Conservation (phyloP, 768 basidiomycete genomes). For the Zangia roseola region DNA sequence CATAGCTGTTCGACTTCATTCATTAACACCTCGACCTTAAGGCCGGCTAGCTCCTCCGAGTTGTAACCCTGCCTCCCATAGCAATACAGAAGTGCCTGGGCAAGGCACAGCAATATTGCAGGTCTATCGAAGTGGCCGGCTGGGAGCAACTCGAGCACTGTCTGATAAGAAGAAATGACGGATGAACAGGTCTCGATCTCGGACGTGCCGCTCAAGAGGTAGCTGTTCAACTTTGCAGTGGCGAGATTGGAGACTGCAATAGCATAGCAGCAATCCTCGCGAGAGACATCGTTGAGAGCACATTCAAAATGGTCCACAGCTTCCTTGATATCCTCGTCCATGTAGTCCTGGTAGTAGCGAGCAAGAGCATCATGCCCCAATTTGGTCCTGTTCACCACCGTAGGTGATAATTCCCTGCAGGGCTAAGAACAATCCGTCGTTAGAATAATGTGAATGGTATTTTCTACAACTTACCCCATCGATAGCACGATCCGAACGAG, state of each 20-base stretch:
- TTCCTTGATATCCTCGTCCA: not conserved
- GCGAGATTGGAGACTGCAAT: slow-evolving; percentile 14
- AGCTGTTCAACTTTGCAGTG: slow-evolving; percentile 2
- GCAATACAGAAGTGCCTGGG: slow-evolving; percentile 7
- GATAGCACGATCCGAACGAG: too few relatives aligned
- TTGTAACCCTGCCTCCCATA: not conserved
- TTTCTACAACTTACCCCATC: too few relatives aligned
- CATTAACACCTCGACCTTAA: not conserved
- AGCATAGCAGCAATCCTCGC: not conserved
- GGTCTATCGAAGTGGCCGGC: slow-evolving; percentile 5
- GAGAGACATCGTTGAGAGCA: not conserved
- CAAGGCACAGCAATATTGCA: slow-evolving; percentile 3
- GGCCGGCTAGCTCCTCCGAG: not conserved
- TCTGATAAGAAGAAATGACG: not conserved
- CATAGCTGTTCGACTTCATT: not conserved
- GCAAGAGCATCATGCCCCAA: slow-evolving; percentile 1
- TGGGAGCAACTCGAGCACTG: slow-evolving; percentile 7
- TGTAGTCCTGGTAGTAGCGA: not conserved
- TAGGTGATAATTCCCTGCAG: too few relatives aligned
- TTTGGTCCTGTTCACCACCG: not conserved
- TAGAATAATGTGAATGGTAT: too few relatives aligned
- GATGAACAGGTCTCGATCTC: not conserved
- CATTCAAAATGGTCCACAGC: slow-evolving; percentile 4
- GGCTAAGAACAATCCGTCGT: too few relatives aligned
- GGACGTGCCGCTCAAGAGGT: not conserved